These are phyloP conservation scores for Barnettozyma populi DNA, from an alignment of 805 yeast species.

Conservation along the genomic window DNA sequence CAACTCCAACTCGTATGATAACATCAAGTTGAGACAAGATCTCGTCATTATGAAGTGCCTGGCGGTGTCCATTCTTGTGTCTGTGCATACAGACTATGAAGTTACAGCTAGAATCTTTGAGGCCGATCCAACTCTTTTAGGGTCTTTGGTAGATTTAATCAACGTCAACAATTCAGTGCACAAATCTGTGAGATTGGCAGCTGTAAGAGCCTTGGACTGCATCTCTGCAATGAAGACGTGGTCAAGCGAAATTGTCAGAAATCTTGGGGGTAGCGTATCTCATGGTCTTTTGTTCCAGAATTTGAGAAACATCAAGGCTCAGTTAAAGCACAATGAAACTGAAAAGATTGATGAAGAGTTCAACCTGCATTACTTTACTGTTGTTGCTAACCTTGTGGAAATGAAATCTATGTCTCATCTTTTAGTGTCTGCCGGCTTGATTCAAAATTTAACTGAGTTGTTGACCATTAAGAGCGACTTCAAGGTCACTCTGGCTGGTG, in stretches of 20 bases:
- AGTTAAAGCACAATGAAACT: constrained; percentile 36
- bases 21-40: constrained; percentile 49
- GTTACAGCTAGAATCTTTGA: constrained; percentile 65
- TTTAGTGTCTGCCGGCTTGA: constrained; percentile 69
- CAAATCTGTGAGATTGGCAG: constrained; percentile 47
- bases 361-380: constrained; percentile 46
- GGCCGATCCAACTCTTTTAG: constrained; percentile 64
- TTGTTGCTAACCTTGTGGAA: constrained; percentile 58
- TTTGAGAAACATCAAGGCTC: constrained; percentile 55
- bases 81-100: constrained; percentile 49
- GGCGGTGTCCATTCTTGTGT: constrained; percentile 59
- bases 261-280: constrained; percentile 78
- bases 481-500: constrained; percentile 57
- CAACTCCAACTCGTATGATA: constrained; percentile 47
- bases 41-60: constrained; percentile 60
- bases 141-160: constrained; percentile 65
- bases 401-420: constrained; percentile 50
- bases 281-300: constrained; percentile 80
- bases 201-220: constrained; percentile 62
- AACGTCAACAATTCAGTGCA: constrained; percentile 59
- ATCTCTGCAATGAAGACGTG: constrained; percentile 62
- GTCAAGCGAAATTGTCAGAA: constrained; percentile 71
- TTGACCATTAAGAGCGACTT: constrained; percentile 46
- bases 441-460: constrained; percentile 60
- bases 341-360: constrained; percentile 41